Base-by-base conservation (phyloP, 768 basidiomycete species). In the Nidularia sp. region DNA sequence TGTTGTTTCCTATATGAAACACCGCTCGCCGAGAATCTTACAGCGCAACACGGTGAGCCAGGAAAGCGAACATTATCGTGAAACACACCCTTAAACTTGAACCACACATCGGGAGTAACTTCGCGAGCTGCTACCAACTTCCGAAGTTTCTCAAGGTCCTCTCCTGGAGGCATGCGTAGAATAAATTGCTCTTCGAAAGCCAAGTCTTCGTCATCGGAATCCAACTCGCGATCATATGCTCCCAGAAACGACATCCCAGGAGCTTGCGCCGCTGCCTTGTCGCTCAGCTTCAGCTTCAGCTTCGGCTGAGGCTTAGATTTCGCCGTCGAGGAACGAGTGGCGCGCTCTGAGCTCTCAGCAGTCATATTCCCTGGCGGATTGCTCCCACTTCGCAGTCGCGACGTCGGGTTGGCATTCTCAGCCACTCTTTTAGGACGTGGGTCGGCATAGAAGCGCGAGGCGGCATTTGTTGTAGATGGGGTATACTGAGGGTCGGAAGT, bases 101-200 rank as follows among this genome's bases (percentile, higher is more conserved):
- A 95, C 90, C 93, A 98, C 9, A 90, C 84, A 59, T 95, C 95
- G 60, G 86, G 85, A 9, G 80, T 64, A 5, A 93, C 74, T 62
- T 95, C 92, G 55, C 93, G 79, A 47, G 84, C 70, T 48, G 83
- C 79, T 34, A 94, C 84, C 80, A 90, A 86, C 73, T 92, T 91
- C 66, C 83, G 81, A 54, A 96, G 62, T 60, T 75, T 84, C 36
- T 93, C 88, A 52, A 83, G 82, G 57, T 93, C 90, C 55, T 89
- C 86, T 1, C 91, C 91, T 6, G 86, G 81, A 0, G 91, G 92
- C 77, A 98, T 83, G 31, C 95, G 70, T 33, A 99, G 72, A 50
- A 99, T 86, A 63, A 98, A 98, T 62, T 98, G 95, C 69, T 99
- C 97, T 69, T 99, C 97, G 59, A 98, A 97, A 12, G 86, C 85